phyloP scores from a whole-genome alignment of 306 rosid species.

The Vigna radiata region DNA sequence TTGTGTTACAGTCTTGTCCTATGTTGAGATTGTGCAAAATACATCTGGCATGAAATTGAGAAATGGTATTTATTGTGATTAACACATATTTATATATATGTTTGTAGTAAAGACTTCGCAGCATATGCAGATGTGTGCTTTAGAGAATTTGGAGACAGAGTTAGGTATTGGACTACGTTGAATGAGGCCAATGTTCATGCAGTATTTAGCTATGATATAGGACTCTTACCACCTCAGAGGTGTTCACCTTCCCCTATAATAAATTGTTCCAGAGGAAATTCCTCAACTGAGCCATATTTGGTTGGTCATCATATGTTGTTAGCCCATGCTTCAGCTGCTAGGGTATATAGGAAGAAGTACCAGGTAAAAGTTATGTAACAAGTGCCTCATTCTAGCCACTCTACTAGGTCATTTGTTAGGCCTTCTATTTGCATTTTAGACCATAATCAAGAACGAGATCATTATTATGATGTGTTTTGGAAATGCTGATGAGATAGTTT shows the following conservation, averaged over 20 bases:
- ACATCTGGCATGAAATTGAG: not conserved
- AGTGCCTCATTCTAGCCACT: not conserved
- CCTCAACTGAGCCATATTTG: constrained; percentile 68
- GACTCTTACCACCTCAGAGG: constrained; percentile 56
- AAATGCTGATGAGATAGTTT: not conserved
- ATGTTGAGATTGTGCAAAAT: no score
- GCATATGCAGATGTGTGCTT: constrained; percentile 70
- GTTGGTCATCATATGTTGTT: constrained; percentile 65
- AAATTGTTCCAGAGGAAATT: constrained; percentile 59
- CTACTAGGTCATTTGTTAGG: not conserved
- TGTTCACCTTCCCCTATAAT: constrained; percentile 50
- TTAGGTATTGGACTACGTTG: constrained; percentile 61
- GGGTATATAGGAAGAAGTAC: constrained; percentile 52
- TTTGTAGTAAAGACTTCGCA: constrained; percentile 70
- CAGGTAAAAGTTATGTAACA: constrained; percentile 40
- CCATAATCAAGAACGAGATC: no score
- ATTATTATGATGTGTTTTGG: not conserved
- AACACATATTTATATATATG: not conserved
- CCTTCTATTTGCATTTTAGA: not conserved
- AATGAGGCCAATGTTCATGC: constrained; percentile 67
- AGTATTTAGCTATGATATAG: constrained; percentile 50
- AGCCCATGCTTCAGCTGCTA: constrained; percentile 71
- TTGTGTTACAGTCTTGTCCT: no score
- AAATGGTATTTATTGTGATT: no score
- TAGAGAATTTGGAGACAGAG: constrained; percentile 77